Base-by-base conservation (phyloP, 2,329 filamentous ascomycete genomes). In the Neurospora sp. region DNA sequence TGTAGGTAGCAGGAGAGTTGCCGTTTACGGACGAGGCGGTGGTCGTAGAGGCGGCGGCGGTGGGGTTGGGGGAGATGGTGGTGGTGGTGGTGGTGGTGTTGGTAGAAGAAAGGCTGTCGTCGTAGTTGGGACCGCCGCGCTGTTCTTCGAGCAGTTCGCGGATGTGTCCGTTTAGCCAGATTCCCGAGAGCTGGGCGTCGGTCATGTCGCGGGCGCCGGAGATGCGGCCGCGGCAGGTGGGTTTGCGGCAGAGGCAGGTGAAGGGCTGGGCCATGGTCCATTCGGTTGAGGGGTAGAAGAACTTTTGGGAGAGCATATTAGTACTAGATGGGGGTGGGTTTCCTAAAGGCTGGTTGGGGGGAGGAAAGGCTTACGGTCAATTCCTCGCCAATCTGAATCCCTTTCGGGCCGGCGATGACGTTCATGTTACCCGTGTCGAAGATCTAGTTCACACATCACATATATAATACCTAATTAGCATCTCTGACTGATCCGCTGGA, bases 241-340 rank as follows among this genome's bases (percentile, higher is more conserved):
- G 74, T 4, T 82, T 83, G 72, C 84, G 83, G 77, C 90, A 93
- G 71, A 85, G 81, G 77, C 90, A 93, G 71, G 85, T 80, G 77
- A 93, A 93, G 4, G 89, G 84, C 81, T 92, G 90, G 39, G 87
- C 87, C 90, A 93, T 92, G 76, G 83, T 76, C 89, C 89, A 93
- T 79, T 93, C 90, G 1, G 90, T 92, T 69, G 88, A 91, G 4
- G 90, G 90, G 75, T 93, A 93, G 80, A 92, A 93, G 81, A 92
- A 93, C 77, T 33, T 7, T 33, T 33, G 33, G 5, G 5, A 33
- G 33, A 33, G 33, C 6, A 33, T 33, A 7, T 33, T 33, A 33
- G 28, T 33, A 23, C 28, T 33, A 33, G 28, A 33, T 33, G 19
- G 28, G 23, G 23, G 23, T 28, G 28, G 28, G 28, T 33, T 33